phyloP scores from a whole-genome alignment of 1,284 basidiomycete species.

The Cystobasidiaceae sp. region DNA sequence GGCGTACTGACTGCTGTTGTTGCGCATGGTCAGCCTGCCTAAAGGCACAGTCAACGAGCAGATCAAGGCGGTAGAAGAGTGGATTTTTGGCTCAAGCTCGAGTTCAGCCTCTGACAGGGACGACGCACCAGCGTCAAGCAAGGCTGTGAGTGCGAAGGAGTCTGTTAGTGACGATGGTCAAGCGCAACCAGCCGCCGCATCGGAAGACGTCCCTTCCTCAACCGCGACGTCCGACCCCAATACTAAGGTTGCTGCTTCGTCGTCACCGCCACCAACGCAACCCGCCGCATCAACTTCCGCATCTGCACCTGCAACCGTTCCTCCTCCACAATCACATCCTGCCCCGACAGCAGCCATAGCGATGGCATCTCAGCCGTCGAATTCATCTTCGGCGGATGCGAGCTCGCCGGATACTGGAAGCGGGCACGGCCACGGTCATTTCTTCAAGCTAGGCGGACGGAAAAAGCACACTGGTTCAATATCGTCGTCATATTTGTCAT shows the following conservation, averaged over 20 bases:
- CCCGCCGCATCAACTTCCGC: too few species aligned
- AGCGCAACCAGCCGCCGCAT: neutral
- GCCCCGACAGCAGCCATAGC: neutral
- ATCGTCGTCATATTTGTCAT: constrained; percentile 7
- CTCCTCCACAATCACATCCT: too few species aligned
- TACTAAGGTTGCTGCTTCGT: neutral
- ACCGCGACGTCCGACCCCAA: neutral
- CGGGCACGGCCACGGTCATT: neutral
- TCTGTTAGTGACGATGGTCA: too few species aligned
- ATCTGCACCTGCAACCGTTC: too few species aligned
- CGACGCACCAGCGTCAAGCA: too few species aligned
- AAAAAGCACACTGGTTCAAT: constrained; percentile 21
- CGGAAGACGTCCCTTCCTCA: neutral
- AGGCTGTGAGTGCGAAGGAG: neutral
- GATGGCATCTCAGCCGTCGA: constrained; percentile 3
- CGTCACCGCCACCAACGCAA: too few species aligned
- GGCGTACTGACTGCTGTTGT: constrained; percentile 4
- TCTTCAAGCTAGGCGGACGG: constrained; percentile 11
- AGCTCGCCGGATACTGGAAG: constrained; percentile 24
- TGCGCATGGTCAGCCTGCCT: constrained; percentile 56
- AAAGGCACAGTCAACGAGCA: constrained; percentile 61
- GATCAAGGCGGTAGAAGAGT: constrained; percentile 56
- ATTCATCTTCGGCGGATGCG: neutral
- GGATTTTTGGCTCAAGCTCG: constrained; percentile 56
- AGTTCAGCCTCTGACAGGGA: too few species aligned